Conservation (phyloP, 768 basidiomycete genomes). For the Tulasnella sp. region DNA sequence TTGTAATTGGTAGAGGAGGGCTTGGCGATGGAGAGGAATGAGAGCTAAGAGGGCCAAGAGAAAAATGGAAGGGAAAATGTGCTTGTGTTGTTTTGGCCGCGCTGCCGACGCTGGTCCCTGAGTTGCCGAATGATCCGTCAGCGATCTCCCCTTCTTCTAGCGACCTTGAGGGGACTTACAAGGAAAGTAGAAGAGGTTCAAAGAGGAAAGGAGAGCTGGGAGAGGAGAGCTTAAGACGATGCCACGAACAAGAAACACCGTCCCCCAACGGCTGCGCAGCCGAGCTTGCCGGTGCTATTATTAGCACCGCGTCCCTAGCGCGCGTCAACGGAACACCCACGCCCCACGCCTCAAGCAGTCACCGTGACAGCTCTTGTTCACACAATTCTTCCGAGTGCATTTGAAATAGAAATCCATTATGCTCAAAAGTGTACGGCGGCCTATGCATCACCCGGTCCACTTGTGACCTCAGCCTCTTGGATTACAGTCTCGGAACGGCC, state of each 20-base stretch:
- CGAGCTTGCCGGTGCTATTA: background rate
- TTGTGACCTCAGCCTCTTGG: no score
- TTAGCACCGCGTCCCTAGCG: background rate
- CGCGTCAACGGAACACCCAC: background rate
- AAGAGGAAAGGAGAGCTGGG: background rate
- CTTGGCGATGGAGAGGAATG: conserved; percentile 4
- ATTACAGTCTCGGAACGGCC: no score
- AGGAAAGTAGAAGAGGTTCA: background rate
- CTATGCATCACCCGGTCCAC: no score
- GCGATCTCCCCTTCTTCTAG: background rate
- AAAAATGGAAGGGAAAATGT: background rate
- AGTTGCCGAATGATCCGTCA: background rate
- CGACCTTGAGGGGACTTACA: background rate
- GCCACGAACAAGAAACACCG: background rate
- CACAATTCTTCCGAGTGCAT: no score
- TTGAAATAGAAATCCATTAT: no score
- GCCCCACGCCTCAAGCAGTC: no score
- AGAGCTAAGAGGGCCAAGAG: background rate
- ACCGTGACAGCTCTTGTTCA: no score
- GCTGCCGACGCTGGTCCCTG: background rate
- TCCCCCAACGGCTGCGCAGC: background rate
- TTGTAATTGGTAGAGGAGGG: background rate
- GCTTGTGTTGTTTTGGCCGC: background rate
- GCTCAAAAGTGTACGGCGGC: no score
- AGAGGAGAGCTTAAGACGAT: background rate